A percentile compares a stretch with the other conserved stretches of the same genome.
These are phyloP conservation scores for Leptographium wingfieldii DNA, from an alignment of 2,329 filamentous ascomycete species.

Conservation along the genomic window DNA sequence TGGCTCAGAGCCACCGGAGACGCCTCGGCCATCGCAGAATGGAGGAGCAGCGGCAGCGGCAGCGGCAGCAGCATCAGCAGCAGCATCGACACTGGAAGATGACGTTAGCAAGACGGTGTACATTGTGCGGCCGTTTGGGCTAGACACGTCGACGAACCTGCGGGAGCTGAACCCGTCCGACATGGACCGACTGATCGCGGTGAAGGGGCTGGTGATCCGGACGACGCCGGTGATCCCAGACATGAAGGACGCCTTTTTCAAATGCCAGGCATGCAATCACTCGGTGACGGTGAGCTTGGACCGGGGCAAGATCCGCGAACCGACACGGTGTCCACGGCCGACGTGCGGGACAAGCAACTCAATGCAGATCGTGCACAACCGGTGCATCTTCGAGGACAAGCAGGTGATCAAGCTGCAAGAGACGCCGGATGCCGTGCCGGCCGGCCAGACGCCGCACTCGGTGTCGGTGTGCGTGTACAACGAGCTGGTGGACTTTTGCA, in stretches of 20 bases:
- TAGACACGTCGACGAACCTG: slow-evolving; percentile 80
- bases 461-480: slow-evolving; percentile 95
- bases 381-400: slow-evolving; percentile 89
- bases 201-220: slow-evolving; percentile 93
- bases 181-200: slow-evolving; percentile 89
- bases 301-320: slow-evolving; percentile 90
- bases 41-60: slow-evolving; percentile 25
- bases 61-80: slow-evolving; percentile 16
- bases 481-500: slow-evolving; percentile 93
- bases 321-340: slow-evolving; percentile 73
- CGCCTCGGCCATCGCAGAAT: slow-evolving; percentile 29
- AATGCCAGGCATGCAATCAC: slow-evolving; percentile 85
- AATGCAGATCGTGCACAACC: slow-evolving; percentile 97
- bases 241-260: slow-evolving; percentile 98
- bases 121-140: slow-evolving; percentile 76
- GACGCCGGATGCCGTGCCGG: slow-evolving; percentile 85
- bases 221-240: slow-evolving; percentile 94
- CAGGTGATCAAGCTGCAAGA: slow-evolving; percentile 98
- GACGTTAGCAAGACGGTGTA: slow-evolving; percentile 73
- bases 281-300: slow-evolving; percentile 85
- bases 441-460: slow-evolving; percentile 93
- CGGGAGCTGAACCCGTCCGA: slow-evolving; percentile 89
- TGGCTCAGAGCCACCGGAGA: slow-evolving; percentile 34
- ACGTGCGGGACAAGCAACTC: slow-evolving; percentile 80
- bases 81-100: slow-evolving; percentile 45